phyloP scores from a whole-genome alignment of 1,284 basidiomycete species.

The Rhodofomes roseus region DNA sequence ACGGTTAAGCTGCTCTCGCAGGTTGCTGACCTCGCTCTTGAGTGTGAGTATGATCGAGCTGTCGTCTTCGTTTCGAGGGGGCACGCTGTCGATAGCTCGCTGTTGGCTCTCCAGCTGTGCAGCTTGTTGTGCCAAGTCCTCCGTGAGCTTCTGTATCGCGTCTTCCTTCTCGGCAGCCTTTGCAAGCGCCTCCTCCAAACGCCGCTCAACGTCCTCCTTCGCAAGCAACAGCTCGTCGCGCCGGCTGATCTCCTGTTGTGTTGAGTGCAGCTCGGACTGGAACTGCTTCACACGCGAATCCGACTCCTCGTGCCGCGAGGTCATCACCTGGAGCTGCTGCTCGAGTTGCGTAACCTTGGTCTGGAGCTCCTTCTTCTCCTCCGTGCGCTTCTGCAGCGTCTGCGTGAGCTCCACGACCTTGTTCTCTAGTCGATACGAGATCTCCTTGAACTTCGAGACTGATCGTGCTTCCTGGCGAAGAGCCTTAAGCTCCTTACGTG shows the following conservation, averaged over 20 bases:
- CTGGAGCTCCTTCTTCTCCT: constrained; percentile 89
- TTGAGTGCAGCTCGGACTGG: constrained; percentile 66
- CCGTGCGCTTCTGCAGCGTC: constrained; percentile 86
- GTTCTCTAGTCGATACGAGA: constrained; percentile 97
- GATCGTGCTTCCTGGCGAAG: constrained; percentile 93
- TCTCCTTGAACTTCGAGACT: constrained; percentile 98
- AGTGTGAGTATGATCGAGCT: constrained; percentile 82
- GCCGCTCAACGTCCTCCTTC: constrained; percentile 82
- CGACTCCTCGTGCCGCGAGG: constrained; percentile 86
- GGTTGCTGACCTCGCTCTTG: constrained; percentile 86
- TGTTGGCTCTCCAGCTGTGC: constrained; percentile 81
- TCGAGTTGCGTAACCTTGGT: constrained; percentile 76
- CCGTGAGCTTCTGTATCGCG: constrained; percentile 76
- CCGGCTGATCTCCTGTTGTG: constrained; percentile 71
- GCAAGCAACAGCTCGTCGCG: constrained; percentile 76
- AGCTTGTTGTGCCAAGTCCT: constrained; percentile 72
- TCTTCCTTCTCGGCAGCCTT: constrained; percentile 85
- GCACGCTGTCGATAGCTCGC: constrained; percentile 56
- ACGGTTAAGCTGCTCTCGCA: constrained; percentile 95
- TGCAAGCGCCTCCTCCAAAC: constrained; percentile 73
- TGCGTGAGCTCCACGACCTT: constrained; percentile 99
- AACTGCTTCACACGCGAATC: constrained; percentile 76
- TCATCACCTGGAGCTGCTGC: constrained; percentile 83
- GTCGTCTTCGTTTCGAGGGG: constrained; percentile 73
- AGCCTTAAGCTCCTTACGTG: constrained; percentile 80